Conservation (phyloP, 768 basidiomycete genomes). For the Xerocomus potaroensis region DNA sequence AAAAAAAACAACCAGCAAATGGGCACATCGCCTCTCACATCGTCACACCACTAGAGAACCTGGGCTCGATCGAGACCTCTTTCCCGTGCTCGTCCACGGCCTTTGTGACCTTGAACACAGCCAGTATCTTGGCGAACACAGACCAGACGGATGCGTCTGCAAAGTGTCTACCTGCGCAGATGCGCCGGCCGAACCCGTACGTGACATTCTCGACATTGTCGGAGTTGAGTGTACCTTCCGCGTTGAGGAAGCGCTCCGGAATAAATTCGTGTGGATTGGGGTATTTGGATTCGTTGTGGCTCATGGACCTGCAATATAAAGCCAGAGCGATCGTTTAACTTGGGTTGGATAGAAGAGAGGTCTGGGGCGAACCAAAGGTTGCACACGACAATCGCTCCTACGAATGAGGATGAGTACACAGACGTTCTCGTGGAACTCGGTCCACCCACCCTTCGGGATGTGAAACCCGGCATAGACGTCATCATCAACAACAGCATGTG, state of each 20-base stretch:
- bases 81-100: slow-evolving; percentile 16
- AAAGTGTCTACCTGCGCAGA: slow-evolving; percentile 28
- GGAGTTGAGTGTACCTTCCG: slow-evolving; percentile 15
- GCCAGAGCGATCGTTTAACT: neutral
- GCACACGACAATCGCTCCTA: slow-evolving; percentile 15
- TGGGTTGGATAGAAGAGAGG: neutral
- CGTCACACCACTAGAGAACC: neutral
- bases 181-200: slow-evolving; percentile 30
- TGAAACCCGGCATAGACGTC: slow-evolving; percentile 44
- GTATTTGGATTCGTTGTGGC: slow-evolving; percentile 30
- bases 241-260: slow-evolving; percentile 39
- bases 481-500: slow-evolving; percentile 34
- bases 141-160: slow-evolving; percentile 24
- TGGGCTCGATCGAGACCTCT: slow-evolving; percentile 18
- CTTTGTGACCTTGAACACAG: slow-evolving; percentile 15
- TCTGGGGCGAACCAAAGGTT: slow-evolving; percentile 18
- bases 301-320: slow-evolving; percentile 17
- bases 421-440: neutral
- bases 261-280: slow-evolving; percentile 34
- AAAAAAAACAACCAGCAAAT: too few species aligned
- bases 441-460: slow-evolving; percentile 40
- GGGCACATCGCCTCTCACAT: too few species aligned
- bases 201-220: slow-evolving; percentile 9
- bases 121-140: slow-evolving; percentile 15
- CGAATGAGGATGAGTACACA: neutral